Percentiles rank a stretch among this genome's conserved stretches.
Evolutionary conservation across 441 rosid genomes (phyloP).

Genomic region (Gossypium davidsonii): DNA sequence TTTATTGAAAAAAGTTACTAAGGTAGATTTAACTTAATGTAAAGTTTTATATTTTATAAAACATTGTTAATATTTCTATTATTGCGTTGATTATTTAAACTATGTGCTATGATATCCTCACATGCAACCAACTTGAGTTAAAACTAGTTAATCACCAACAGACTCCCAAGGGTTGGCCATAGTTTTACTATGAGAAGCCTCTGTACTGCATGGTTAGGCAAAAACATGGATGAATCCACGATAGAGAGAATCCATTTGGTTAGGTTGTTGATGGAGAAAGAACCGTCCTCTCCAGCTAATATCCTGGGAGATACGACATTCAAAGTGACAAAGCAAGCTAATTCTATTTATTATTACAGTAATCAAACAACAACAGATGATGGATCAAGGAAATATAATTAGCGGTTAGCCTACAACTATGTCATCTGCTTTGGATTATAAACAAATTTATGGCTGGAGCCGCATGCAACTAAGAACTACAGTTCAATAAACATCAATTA

Average conservation of each 20-base stretch:
- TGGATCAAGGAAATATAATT: neutral
- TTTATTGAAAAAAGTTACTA: no score
- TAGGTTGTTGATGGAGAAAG: no score
- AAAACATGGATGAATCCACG: neutral
- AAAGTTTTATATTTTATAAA: no score
- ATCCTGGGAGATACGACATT: neutral
- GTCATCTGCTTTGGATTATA: conserved; percentile 23
- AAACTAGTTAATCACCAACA: no score
- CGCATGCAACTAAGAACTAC: conserved; percentile 11
- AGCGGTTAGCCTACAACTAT: conserved; percentile 3
- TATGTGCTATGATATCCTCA: no score
- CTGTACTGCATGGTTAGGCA: neutral
- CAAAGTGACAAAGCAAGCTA: neutral
- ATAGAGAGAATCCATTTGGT: no score
- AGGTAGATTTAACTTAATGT: no score
- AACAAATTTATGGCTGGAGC: conserved; percentile 30
- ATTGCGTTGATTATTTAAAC: no score
- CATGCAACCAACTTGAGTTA: no score
- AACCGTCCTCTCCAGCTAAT: neutral
- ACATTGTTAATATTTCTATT: no score
- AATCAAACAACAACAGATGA: neutral
- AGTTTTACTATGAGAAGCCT: neutral
- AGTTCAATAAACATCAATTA: conserved; percentile 5
- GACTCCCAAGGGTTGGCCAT: neutral
- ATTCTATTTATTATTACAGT: neutral